A percentile compares a stretch with the other conserved stretches of the same genome.
Evolutionary conservation across 805 yeast species (phyloP).

Genomic region (Ogataea zsoltii): DNA sequence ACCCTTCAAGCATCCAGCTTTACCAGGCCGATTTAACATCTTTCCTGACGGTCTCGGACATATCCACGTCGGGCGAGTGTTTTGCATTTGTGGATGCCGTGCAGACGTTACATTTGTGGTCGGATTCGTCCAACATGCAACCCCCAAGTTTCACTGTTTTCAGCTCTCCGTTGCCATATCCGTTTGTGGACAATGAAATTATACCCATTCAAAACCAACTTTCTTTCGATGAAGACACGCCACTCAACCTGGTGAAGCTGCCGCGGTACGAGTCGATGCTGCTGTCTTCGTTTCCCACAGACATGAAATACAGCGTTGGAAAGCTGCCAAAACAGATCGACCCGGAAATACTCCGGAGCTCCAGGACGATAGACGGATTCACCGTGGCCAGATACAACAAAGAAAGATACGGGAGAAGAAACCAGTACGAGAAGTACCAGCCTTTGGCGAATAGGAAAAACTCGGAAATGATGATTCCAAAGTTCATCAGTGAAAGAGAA

Average conservation of each 20-base stretch:
- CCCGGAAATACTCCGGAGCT: constrained; percentile 42
- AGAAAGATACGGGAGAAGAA: constrained; percentile 57
- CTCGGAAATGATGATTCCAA: constrained; percentile 38
- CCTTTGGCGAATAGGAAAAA: constrained; percentile 35
- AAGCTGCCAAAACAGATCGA: constrained; percentile 58
- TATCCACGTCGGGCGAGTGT: constrained; percentile 75
- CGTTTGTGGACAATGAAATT: constrained; percentile 39
- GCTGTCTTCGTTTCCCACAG: constrained; percentile 78
- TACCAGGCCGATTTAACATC: constrained; percentile 64
- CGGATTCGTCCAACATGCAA: constrained; percentile 45
- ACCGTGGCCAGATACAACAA: constrained; percentile 55
- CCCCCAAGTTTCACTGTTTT: constrained; percentile 35
- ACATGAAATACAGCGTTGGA: constrained; percentile 58
- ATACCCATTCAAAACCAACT: constrained; percentile 30
- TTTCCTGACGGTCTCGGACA: constrained; percentile 49
- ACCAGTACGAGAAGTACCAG: constrained; percentile 45
- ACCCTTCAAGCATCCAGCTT: constrained; percentile 66
- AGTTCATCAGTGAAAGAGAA: constrained; percentile 61
- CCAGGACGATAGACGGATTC: constrained; percentile 38
- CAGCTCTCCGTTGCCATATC: constrained; percentile 54
- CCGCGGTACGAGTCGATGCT: constrained; percentile 81
- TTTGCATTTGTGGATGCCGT: constrained; percentile 67
- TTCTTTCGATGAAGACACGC: constrained; percentile 47
- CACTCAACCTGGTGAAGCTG: constrained; percentile 76
- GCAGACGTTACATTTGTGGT: constrained; percentile 69